Conservation (phyloP, 768 basidiomycete genomes). For the Steccherinum ochraceum region DNA sequence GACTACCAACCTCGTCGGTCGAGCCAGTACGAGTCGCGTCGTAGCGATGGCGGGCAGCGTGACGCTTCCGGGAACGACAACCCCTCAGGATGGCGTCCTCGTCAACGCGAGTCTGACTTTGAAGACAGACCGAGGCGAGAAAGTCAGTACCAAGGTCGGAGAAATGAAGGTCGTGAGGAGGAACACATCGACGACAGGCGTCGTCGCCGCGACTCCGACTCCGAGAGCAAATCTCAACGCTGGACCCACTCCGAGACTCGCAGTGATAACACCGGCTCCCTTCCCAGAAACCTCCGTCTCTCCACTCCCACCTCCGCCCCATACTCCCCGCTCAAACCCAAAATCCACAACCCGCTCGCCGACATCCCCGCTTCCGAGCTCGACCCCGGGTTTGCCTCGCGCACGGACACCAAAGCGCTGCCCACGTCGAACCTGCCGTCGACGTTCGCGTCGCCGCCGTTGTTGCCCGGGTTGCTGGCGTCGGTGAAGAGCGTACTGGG, state of each 20-base stretch:
- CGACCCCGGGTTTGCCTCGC: slow-evolving; percentile 28
- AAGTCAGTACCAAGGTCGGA: not conserved
- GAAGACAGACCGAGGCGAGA: no score
- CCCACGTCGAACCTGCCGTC: slow-evolving; percentile 25
- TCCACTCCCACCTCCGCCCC: not conserved
- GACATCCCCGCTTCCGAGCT: no score
- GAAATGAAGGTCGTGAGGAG: not conserved
- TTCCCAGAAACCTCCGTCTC: not conserved
- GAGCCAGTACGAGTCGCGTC: no score
- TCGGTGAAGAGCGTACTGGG: slow-evolving; percentile 57
- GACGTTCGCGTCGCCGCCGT: slow-evolving; percentile 59
- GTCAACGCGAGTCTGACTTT: no score
- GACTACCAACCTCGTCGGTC: no score
- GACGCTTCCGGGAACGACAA: not conserved
- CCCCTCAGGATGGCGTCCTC: no score
- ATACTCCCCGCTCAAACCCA: slow-evolving; percentile 1
- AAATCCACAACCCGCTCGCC: slow-evolving; percentile 21
- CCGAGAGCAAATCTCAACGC: not conserved
- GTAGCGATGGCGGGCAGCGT: not conserved
- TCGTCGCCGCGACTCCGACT: not conserved
- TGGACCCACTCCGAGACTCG: not conserved
- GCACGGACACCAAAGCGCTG: slow-evolving; percentile 15
- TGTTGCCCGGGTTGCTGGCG: slow-evolving; percentile 57
- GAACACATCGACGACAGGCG: not conserved
- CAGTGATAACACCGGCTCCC: no score